Evolutionary conservation across 106 monocot species (phyloP).

Genomic region (Amphibolis antarctica): DNA sequence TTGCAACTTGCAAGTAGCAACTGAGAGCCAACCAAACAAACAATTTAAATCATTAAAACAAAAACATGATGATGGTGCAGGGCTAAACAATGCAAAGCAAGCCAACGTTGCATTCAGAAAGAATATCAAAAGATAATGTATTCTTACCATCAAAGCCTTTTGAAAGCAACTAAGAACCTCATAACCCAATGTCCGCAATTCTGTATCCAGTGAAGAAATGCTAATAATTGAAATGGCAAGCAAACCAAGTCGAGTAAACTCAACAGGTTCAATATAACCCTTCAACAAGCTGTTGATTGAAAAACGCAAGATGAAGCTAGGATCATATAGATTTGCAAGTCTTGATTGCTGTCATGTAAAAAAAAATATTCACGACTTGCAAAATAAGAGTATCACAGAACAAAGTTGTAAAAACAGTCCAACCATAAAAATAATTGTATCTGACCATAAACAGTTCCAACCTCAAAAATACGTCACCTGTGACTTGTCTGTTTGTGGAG

Average conservation of each 20-base stretch:
- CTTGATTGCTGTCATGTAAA: conserved; percentile 16
- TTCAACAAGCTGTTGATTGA: conserved; percentile 55
- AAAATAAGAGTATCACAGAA: neutral
- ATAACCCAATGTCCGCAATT: conserved; percentile 68
- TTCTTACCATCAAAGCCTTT: conserved; percentile 45
- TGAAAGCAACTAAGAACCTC: conserved; percentile 62
- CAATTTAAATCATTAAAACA: too few relatives aligned
- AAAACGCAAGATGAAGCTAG: conserved; percentile 66
- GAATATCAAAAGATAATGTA: neutral
- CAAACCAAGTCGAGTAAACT: conserved; percentile 73
- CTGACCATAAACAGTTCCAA: neutral
- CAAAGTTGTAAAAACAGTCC: neutral
- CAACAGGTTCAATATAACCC: conserved; percentile 71
- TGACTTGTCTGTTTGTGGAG: conserved; percentile 17
- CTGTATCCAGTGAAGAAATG: conserved; percentile 73
- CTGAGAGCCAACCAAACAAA: too few relatives aligned
- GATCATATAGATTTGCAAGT: conserved; percentile 41
- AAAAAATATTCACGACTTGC: neutral
- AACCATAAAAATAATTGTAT: neutral
- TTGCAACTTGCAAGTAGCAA: too few relatives aligned
- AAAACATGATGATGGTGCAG: too few relatives aligned
- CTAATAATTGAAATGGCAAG: conserved; percentile 72
- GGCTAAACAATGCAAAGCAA: too few relatives aligned
- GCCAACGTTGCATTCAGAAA: too few relatives aligned
- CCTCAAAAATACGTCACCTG: neutral